A percentile compares a stretch with the other conserved stretches of the same genome.
These are phyloP conservation scores for Pseudocercospora pini-densiflorae DNA, from an alignment of 2,329 filamentous ascomycete genomes.

Conservation along the genomic window DNA sequence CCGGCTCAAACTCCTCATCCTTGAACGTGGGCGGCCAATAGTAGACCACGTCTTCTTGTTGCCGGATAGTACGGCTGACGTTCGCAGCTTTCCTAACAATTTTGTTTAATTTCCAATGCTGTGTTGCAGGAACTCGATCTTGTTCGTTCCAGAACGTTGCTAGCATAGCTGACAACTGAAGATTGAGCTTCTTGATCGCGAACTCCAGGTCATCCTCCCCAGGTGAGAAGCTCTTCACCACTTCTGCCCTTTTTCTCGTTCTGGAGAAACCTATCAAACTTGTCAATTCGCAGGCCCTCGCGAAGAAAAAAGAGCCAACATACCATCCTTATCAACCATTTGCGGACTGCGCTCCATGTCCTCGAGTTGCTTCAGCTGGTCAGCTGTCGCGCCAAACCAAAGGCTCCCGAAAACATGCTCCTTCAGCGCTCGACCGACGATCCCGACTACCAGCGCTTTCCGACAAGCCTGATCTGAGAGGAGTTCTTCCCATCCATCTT, in stretches of 20 bases:
- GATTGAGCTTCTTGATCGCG: background rate
- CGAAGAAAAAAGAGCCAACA: background rate
- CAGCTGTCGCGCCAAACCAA: constrained; percentile 33
- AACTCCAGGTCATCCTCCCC: background rate
- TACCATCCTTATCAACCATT: constrained; percentile 47
- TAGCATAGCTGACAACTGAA: constrained; percentile 27
- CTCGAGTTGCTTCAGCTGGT: constrained; percentile 38
- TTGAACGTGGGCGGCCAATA: constrained; percentile 40
- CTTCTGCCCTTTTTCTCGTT: constrained; percentile 28
- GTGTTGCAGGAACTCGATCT: background rate
- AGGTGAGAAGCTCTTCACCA: constrained; percentile 8
- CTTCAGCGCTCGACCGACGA: constrained; percentile 37
- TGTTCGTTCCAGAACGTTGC: constrained; percentile 18
- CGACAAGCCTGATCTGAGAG: constrained; percentile 24
- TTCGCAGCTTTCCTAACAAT: constrained; percentile 30
- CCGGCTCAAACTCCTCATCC: constrained; percentile 37
- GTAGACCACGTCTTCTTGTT: constrained; percentile 32
- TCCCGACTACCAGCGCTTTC: constrained; percentile 33
- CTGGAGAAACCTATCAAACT: constrained; percentile 34
- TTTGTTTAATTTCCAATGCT: constrained; percentile 10
- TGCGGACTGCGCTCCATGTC: constrained; percentile 41
- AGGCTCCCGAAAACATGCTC: constrained; percentile 38
- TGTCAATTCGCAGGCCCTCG: constrained; percentile 11
- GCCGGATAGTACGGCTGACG: constrained; percentile 32
- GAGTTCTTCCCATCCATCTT: constrained; percentile 32